Evolutionary conservation across 805 yeast genomes (phyloP).

Genomic region (Candida pseudofarinosa): DNA sequence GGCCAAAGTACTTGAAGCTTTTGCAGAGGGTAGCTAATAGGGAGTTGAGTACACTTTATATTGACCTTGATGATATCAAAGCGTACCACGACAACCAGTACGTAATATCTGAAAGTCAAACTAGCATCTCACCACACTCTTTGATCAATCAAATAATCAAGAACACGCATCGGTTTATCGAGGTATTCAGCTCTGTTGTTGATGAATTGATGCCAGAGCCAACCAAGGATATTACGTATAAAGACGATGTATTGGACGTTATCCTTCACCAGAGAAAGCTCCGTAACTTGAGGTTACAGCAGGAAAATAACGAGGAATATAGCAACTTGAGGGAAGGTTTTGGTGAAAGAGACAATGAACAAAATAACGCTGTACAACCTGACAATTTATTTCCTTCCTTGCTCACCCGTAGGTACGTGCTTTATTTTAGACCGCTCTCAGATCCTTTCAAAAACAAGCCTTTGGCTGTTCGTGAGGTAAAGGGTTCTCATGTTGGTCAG

Average conservation of each 20-base stretch:
- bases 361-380: constrained; percentile 20
- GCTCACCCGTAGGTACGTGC: constrained; percentile 77
- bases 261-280: constrained; percentile 85
- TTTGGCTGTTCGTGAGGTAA: constrained; percentile 84
- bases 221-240: constrained; percentile 70
- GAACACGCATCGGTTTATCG: constrained; percentile 77
- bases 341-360: constrained; percentile 13
- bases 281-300: constrained; percentile 69
- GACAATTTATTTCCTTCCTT: constrained; percentile 74
- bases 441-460: constrained; percentile 44
- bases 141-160: constrained; percentile 58
- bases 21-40: constrained; percentile 84
- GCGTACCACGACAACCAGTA: constrained; percentile 53
- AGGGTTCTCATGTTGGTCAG: constrained; percentile 79
- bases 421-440: constrained; percentile 82
- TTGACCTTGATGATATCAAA: constrained; percentile 83
- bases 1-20: constrained; percentile 62
- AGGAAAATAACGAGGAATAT: constrained; percentile 62
- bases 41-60: constrained; percentile 58
- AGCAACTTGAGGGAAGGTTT: constrained; percentile 38
- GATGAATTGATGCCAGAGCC: constrained; percentile 87
- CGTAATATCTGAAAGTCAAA: constrained; percentile 13
- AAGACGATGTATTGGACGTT: constrained; percentile 90
- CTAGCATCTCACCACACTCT: constrained; percentile 12
- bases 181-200: constrained; percentile 66